These are phyloP conservation scores for Aspergillus homomorphus DNA, from an alignment of 495 filamentous ascomycete species.

Conservation along the genomic window DNA sequence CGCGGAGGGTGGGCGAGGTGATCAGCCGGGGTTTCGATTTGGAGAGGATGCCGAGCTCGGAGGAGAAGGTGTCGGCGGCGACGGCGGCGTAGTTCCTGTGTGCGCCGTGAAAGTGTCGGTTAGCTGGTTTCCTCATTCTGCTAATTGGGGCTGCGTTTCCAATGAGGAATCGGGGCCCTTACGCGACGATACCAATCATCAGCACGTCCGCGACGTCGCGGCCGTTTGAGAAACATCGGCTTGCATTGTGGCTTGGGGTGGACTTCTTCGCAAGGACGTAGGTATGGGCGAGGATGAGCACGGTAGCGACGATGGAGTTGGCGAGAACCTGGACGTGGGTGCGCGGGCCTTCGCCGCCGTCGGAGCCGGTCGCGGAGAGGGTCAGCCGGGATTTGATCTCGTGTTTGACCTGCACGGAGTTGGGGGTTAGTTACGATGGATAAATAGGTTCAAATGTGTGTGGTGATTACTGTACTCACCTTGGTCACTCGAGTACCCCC, in stretches of 20 bases:
- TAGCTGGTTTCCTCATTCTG: neutral
- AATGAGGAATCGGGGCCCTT: constrained; percentile 21
- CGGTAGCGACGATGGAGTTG: constrained; percentile 76
- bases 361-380: constrained; percentile 63
- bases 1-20: constrained; percentile 67
- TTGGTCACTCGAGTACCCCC: constrained; percentile 81
- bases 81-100: constrained; percentile 85
- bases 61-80: constrained; percentile 90
- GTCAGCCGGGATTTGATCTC: constrained; percentile 80
- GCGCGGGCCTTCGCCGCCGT: constrained; percentile 75
- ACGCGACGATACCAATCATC: constrained; percentile 56
- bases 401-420: constrained; percentile 66
- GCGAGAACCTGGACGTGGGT: constrained; percentile 88
- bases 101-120: no score
- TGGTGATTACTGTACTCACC: no score
- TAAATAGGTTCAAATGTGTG: neutral
- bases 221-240: constrained; percentile 37
- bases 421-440: neutral
- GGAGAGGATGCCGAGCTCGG: constrained; percentile 90
- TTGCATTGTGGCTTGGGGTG: constrained; percentile 15
- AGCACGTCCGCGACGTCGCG: constrained; percentile 44
- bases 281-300: constrained; percentile 68
- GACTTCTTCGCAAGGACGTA: constrained; percentile 47
- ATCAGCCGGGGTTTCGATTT: constrained; percentile 76
- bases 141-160: no score